These are phyloP conservation scores for Ceratobasidium sp. DNA, from an alignment of 1,284 basidiomycete genomes.

Conservation along the genomic window DNA sequence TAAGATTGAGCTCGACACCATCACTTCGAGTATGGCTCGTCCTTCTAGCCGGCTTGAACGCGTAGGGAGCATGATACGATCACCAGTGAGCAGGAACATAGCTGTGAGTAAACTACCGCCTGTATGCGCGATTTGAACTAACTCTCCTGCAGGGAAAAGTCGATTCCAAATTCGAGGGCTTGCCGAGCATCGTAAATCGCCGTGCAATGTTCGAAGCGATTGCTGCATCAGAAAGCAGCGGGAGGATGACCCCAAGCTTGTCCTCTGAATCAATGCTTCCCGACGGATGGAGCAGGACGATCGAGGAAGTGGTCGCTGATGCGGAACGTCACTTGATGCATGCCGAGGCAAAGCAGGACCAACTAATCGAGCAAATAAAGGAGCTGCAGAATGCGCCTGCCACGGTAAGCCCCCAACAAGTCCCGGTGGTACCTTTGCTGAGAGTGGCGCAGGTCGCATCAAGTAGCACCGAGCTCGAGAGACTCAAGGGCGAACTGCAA, in stretches of 20 bases:
- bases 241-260: conserved; percentile 6
- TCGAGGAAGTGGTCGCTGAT: conserved; percentile 67
- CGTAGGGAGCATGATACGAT: conserved; percentile 53
- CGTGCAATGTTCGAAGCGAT: conserved; percentile 43
- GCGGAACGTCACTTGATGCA: conserved; percentile 66
- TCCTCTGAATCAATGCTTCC: conserved; percentile 8
- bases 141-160: conserved; percentile 19
- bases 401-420: conserved; percentile 13
- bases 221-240: conserved; percentile 11
- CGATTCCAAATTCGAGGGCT: conserved; percentile 16
- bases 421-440: not conserved
- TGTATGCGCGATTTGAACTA: not conserved
- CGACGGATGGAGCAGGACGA: conserved; percentile 46
- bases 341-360: conserved; percentile 65
- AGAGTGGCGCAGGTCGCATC: conserved; percentile 9
- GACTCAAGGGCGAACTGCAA: conserved; percentile 70
- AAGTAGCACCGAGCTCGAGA: conserved; percentile 64
- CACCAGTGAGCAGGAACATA: conserved; percentile 57
- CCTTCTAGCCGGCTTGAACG: conserved; percentile 44
- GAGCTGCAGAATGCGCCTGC: conserved; percentile 28
- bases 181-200: conserved; percentile 39
- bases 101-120: conserved; percentile 53
- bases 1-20: conserved; percentile 62
- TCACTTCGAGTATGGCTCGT: conserved; percentile 44
- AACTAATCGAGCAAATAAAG: conserved; percentile 53